Percentiles rank a stretch among this genome's conserved stretches.
Conservation (phyloP, 345 rosid genomes). For the Bretschneidera sinensis region DNA sequence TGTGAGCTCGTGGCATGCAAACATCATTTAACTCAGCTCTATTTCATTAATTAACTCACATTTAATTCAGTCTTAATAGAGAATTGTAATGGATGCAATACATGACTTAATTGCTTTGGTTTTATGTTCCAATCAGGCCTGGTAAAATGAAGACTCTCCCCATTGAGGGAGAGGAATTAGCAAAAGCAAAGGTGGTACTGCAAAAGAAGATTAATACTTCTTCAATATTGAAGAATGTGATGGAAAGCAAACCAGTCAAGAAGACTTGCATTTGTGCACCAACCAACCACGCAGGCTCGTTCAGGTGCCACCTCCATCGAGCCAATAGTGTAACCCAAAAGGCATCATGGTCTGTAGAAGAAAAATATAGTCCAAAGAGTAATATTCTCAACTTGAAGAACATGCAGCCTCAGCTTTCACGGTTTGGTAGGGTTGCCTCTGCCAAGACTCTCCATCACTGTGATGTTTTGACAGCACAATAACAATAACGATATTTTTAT, state of each 20-base stretch:
- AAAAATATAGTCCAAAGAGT: neutral
- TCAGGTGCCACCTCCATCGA: conserved; percentile 32
- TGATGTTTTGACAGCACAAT: too few species aligned
- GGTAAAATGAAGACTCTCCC: neutral
- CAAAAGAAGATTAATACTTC: neutral
- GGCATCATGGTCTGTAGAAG: too few species aligned
- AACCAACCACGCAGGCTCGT: conserved; percentile 28
- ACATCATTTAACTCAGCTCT: too few species aligned
- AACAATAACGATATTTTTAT: too few species aligned
- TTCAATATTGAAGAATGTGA: neutral
- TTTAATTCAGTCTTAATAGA: too few species aligned
- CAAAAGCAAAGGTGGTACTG: neutral
- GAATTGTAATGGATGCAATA: neutral
- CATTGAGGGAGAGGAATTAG: neutral
- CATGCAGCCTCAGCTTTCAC: neutral
- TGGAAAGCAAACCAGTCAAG: neutral
- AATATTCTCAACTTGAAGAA: neutral
- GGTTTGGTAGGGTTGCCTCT: conserved; percentile 9
- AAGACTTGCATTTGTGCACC: conserved; percentile 22
- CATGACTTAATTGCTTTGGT: neutral
- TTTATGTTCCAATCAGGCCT: neutral
- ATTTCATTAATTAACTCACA: too few species aligned
- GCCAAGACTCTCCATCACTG: too few species aligned
- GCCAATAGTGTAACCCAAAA: neutral
- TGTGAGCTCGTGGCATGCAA: too few species aligned